Evolutionary conservation across 1,284 basidiomycete genomes (phyloP).

Genomic region (Moesziomyces aphidis): DNA sequence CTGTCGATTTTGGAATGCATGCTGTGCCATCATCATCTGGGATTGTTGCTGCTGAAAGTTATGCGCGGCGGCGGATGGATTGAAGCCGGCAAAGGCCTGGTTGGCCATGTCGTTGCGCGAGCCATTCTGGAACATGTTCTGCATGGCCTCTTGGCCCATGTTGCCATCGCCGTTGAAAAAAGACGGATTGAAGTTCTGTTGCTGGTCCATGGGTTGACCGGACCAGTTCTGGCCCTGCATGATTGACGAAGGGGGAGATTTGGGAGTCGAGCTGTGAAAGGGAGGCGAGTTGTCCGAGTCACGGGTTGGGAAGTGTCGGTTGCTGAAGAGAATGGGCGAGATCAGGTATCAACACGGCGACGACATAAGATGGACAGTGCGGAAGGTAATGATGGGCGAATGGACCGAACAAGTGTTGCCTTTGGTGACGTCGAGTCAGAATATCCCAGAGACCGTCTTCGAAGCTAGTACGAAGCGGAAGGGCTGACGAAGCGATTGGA

Average conservation of each 20-base stretch:
- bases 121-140: slow-evolving; percentile 29
- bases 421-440: slow-evolving; percentile 19
- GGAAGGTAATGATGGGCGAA: background rate
- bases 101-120: slow-evolving; percentile 15
- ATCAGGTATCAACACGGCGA: background rate
- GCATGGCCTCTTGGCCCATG: slow-evolving; percentile 41
- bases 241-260: background rate
- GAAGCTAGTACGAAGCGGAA: slow-evolving; percentile 14
- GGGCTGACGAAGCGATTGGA: slow-evolving; percentile 15
- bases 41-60: slow-evolving; percentile 30
- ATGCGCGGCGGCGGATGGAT: slow-evolving; percentile 15
- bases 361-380: background rate
- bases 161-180: slow-evolving; percentile 35
- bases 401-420: slow-evolving; percentile 2
- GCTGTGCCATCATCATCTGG: slow-evolving; percentile 41
- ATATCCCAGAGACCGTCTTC: slow-evolving; percentile 16
- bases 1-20: slow-evolving; percentile 9
- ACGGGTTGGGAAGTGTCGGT: background rate
- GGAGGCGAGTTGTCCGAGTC: background rate
- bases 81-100: slow-evolving; percentile 22
- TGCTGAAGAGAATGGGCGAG: background rate
- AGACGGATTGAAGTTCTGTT: slow-evolving; percentile 27
- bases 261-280: background rate
- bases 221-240: slow-evolving; percentile 46
- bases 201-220: slow-evolving; percentile 18